Conservation (phyloP, 306 rosid species). For the Cucumis hystrix region DNA sequence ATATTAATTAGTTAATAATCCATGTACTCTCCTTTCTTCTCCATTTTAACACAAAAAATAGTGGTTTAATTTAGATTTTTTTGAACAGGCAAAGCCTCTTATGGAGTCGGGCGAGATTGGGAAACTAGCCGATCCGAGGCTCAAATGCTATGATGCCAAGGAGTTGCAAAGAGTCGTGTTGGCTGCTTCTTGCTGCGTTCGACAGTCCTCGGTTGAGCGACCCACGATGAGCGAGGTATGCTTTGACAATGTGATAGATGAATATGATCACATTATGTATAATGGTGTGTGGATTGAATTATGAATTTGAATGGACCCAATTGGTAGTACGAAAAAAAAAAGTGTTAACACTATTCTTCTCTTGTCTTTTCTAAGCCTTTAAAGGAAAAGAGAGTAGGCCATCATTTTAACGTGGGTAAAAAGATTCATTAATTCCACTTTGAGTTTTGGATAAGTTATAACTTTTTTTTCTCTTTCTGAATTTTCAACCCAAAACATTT, state of each 20-base stretch:
- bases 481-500: too few species aligned
- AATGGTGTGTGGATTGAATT: not conserved
- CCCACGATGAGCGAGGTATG: slow-evolving; percentile 76
- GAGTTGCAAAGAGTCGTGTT: slow-evolving; percentile 46
- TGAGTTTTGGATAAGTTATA: too few species aligned
- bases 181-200: slow-evolving; percentile 76
- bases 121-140: slow-evolving; percentile 55
- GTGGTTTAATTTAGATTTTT: not conserved
- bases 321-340: not conserved
- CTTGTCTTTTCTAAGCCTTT: not conserved
- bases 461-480: too few species aligned
- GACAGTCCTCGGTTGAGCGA: slow-evolving; percentile 63
- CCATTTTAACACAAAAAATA: not conserved
- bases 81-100: slow-evolving; percentile 54
- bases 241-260: not conserved
- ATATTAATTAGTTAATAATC: too few species aligned
- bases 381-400: not conserved
- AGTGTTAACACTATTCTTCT: not conserved
- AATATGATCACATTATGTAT: not conserved
- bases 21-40: not conserved
- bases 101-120: slow-evolving; percentile 67
- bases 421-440: too few species aligned
- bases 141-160: slow-evolving; percentile 57
- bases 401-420: too few species aligned
- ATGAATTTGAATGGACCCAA: not conserved